These are phyloP conservation scores for Amauroascus verrucosus DNA, from an alignment of 2,329 filamentous ascomycete genomes.

Conservation along the genomic window DNA sequence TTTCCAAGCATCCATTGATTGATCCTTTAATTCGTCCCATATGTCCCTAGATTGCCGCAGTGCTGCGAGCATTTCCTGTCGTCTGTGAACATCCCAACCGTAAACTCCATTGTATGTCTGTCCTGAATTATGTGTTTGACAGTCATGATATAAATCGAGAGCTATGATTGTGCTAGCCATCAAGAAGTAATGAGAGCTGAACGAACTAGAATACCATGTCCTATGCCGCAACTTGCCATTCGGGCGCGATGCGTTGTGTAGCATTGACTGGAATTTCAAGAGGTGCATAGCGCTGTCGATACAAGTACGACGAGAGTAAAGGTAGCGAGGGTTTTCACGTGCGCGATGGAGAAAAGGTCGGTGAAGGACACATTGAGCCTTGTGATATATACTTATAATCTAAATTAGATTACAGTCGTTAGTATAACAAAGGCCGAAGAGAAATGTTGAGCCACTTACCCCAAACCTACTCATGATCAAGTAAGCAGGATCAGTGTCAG, in stretches of 20 bases:
- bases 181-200: constrained; percentile 75
- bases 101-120: constrained; percentile 32
- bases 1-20: constrained; percentile 84
- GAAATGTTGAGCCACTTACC: constrained; percentile 22
- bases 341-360: constrained; percentile 74
- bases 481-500: constrained; percentile 56
- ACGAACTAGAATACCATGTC: constrained; percentile 67
- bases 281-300: constrained; percentile 80
- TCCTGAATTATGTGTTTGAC: constrained; percentile 27
- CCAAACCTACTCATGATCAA: constrained; percentile 73
- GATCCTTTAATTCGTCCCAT: constrained; percentile 66
- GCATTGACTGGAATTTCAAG: constrained; percentile 62
- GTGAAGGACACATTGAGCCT: constrained; percentile 80
- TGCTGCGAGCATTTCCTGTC: constrained; percentile 63
- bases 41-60: constrained; percentile 65
- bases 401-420: constrained; percentile 15
- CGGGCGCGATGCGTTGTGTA: constrained; percentile 65
- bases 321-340: constrained; percentile 67
- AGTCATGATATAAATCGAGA: constrained; percentile 63
- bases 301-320: constrained; percentile 70
- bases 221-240: constrained; percentile 60
- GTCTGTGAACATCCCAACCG: constrained; percentile 41
- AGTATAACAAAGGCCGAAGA: constrained; percentile 14
- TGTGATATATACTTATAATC: constrained; percentile 75
- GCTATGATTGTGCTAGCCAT: constrained; percentile 76